phyloP scores from a whole-genome alignment of 345 rosid genomes.

The Alliaria petiolata region DNA sequence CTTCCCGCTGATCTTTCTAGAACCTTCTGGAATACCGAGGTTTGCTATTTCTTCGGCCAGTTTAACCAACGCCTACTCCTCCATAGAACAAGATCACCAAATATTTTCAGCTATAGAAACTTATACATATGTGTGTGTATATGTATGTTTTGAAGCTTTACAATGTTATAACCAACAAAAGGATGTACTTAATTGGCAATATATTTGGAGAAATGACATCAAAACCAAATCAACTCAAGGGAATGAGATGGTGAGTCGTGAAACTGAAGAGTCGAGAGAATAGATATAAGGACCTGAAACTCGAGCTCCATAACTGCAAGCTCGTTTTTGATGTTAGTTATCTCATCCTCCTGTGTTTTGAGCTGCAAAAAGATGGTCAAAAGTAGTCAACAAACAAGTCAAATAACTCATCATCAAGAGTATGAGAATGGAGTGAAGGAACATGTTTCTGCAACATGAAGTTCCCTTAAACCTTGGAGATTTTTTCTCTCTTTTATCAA shows the following conservation, averaged over 20 bases:
- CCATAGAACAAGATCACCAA: not conserved
- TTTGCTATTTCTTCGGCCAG: conserved; percentile 76
- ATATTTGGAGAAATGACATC: not conserved
- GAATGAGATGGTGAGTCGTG: not conserved
- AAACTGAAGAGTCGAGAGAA: not conserved
- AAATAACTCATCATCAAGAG: not conserved
- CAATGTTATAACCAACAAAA: not conserved
- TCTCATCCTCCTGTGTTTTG: conserved; percentile 46
- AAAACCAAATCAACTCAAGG: not conserved
- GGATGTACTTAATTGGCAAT: not conserved
- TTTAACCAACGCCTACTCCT: conserved; percentile 50
- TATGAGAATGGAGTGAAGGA: not conserved
- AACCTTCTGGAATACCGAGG: conserved; percentile 57
- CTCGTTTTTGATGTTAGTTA: conserved; percentile 65
- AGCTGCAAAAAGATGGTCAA: conserved; percentile 37
- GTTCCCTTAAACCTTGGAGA: too few species aligned
- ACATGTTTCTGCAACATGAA: not conserved
- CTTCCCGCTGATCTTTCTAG: conserved; percentile 85
- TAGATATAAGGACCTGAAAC: conserved; percentile 52
- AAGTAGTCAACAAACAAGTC: not conserved
- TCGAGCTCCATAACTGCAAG: conserved; percentile 83
- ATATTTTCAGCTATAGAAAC: not conserved
- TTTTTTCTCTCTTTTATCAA: too few species aligned
- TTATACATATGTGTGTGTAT: not conserved
- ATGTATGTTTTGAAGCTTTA: not conserved